A percentile compares a stretch with the other conserved stretches of the same genome.
phyloP scores from a whole-genome alignment of 371 early-diverging fungal species.

The Mucor mucedo region DNA sequence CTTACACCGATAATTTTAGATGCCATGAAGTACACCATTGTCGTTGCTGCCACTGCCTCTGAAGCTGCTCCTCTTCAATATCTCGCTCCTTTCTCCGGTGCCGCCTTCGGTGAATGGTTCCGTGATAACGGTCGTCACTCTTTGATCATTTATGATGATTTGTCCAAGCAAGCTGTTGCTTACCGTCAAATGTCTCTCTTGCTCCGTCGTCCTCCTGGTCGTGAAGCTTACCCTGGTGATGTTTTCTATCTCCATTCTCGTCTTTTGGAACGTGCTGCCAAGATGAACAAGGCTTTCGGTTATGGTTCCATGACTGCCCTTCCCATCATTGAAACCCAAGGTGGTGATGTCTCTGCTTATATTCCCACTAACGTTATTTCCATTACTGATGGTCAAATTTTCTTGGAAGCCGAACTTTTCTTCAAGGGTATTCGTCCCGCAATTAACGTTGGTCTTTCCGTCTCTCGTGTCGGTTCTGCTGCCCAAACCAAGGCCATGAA shows the following conservation, averaged over 20 bases:
- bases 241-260: conserved; percentile 98
- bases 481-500: conserved; percentile 99
- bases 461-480: conserved; percentile 97
- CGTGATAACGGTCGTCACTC: conserved; percentile 96
- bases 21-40: conserved; percentile 86
- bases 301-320: conserved; percentile 95
- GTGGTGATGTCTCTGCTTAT: conserved; percentile 98
- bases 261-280: conserved; percentile 96
- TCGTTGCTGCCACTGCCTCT: conserved; percentile 97
- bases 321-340: conserved; percentile 98
- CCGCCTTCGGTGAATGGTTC: conserved; percentile 94
- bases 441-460: conserved; percentile 98
- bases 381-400: conserved; percentile 91
- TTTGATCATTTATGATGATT: conserved; percentile 95
- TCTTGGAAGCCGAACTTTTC: conserved; percentile 98
- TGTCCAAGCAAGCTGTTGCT: conserved; percentile 98
- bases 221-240: conserved; percentile 98
- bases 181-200: conserved; percentile 98
- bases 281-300: conserved; percentile 93
- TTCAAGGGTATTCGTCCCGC: conserved; percentile 98
- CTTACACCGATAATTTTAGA: conserved; percentile 8
- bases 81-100: conserved; percentile 96
- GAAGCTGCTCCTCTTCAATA: conserved; percentile 96
- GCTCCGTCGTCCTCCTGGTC: conserved; percentile 97
- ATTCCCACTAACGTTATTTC: conserved; percentile 99